A percentile compares a stretch with the other conserved stretches of the same genome.
Conservation (phyloP, 2,329 filamentous ascomycete genomes). For the Bipolaris victoriae region DNA sequence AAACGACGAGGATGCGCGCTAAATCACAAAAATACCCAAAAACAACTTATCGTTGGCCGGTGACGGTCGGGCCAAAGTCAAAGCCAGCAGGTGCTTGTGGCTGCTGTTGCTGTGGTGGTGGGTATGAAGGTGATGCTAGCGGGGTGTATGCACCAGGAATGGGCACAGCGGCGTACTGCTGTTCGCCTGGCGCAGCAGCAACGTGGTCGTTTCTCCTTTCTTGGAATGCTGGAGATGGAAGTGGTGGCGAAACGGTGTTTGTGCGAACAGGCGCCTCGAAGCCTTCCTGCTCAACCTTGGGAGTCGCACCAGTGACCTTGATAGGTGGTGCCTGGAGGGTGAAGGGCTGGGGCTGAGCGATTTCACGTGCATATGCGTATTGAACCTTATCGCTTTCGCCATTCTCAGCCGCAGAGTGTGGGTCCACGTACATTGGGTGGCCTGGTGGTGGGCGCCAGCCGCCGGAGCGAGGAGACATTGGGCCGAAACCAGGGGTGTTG, state of each 20-base stretch:
- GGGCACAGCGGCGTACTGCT: conserved; percentile 82
- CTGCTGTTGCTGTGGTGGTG: conserved; percentile 33
- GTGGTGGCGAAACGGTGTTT: conserved; percentile 47
- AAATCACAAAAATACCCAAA: conserved; percentile 10
- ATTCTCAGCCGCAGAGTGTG: conserved; percentile 59
- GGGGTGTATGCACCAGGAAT: conserved; percentile 82
- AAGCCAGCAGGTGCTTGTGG: conserved; percentile 34
- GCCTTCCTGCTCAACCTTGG: conserved; percentile 67
- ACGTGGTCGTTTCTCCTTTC: conserved; percentile 68
- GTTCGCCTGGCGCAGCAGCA: conserved; percentile 76
- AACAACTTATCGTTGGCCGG: conserved; percentile 26
- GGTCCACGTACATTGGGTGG: conserved; percentile 52
- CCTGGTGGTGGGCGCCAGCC: conserved; percentile 56
- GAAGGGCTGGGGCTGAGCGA: conserved; percentile 67
- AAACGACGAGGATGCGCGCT: conserved; percentile 18
- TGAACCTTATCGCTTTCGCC: conserved; percentile 53
- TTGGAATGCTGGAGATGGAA: conserved; percentile 44
- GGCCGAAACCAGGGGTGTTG: conserved; percentile 85
- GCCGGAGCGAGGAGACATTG: conserved; percentile 67
- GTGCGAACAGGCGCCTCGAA: conserved; percentile 58
- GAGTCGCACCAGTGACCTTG: conserved; percentile 78
- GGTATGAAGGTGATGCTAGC: conserved; percentile 52
- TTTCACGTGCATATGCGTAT: conserved; percentile 51
- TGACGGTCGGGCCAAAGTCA: conserved; percentile 47
- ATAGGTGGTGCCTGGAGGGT: conserved; percentile 83